These are phyloP conservation scores for Sporisorium graminicola DNA, from an alignment of 1,284 basidiomycete genomes.

Conservation along the genomic window DNA sequence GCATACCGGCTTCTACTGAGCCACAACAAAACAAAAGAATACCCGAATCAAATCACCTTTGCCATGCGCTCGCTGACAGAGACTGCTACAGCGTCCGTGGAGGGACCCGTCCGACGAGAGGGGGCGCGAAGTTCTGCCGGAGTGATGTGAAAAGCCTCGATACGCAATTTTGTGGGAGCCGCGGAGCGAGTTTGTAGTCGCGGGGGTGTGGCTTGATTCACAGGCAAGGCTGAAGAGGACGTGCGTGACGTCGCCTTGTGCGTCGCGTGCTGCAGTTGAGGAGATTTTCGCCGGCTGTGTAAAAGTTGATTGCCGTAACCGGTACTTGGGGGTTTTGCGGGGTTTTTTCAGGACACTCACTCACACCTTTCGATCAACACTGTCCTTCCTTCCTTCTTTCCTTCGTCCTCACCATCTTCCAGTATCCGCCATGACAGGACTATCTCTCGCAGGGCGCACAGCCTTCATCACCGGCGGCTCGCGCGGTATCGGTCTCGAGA, in stretches of 20 bases:
- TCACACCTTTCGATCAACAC: neutral
- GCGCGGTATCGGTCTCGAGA: conserved; percentile 63
- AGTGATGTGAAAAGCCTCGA: too few relatives aligned
- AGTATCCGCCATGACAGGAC: conserved; percentile 18
- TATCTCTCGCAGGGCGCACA: conserved; percentile 31
- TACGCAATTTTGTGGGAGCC: too few relatives aligned
- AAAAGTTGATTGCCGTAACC: neutral
- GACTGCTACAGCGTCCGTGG: too few relatives aligned
- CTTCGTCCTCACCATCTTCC: neutral
- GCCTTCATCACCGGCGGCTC: conserved; percentile 60
- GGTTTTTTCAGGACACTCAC: neutral
- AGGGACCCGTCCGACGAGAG: too few relatives aligned
- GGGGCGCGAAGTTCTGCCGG: conserved; percentile 17
- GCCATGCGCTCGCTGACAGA: too few relatives aligned
- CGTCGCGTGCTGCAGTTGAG: too few relatives aligned
- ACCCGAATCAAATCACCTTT: neutral
- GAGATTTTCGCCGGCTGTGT: neutral
- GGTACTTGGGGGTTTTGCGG: neutral
- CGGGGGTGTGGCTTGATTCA: neutral
- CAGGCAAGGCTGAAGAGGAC: conserved; percentile 4
- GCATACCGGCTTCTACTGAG: neutral
- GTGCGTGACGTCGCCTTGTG: neutral
- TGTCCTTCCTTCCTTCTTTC: neutral
- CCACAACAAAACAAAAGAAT: neutral
- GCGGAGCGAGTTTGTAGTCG: neutral